These are phyloP conservation scores for Marasmius tenuissimus DNA, from an alignment of 1,284 basidiomycete genomes.

Conservation along the genomic window DNA sequence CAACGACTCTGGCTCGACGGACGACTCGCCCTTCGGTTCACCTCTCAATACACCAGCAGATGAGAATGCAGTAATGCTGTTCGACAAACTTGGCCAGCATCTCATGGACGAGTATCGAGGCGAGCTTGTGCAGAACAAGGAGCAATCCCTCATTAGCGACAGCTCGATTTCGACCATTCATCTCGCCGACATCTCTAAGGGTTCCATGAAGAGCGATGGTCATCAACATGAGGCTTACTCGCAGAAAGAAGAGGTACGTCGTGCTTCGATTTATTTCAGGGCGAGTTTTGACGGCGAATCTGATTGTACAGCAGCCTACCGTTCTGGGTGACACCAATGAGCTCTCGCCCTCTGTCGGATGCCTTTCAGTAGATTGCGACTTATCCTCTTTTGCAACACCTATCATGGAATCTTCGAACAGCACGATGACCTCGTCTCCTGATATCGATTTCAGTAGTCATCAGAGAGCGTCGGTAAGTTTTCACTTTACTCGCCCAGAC, in stretches of 20 bases:
- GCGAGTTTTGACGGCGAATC: too few species aligned
- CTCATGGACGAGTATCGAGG: neutral
- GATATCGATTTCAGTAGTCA: constrained; percentile 7
- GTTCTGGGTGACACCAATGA: neutral
- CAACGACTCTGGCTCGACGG: constrained; percentile 33
- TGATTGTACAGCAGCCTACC: too few species aligned
- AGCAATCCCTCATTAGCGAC: neutral
- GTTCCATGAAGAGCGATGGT: neutral
- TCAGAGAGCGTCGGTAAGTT: constrained; percentile 6
- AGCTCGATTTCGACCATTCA: neutral
- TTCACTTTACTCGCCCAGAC: neutral
- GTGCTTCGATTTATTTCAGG: too few species aligned
- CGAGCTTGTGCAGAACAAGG: neutral
- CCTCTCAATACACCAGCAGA: constrained; percentile 37
- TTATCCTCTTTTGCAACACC: neutral
- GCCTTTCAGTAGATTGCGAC: neutral
- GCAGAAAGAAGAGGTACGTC: too few species aligned
- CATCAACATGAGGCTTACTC: neutral
- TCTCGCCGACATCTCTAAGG: neutral
- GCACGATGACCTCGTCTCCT: neutral
- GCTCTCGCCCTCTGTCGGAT: neutral
- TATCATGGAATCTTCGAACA: neutral
- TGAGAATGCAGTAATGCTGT: constrained; percentile 22
- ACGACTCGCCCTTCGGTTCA: constrained; percentile 39
- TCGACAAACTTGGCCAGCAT: constrained; percentile 22